Base-by-base conservation (phyloP, 768 basidiomycete genomes). In the Melanogaster broomeanus region DNA sequence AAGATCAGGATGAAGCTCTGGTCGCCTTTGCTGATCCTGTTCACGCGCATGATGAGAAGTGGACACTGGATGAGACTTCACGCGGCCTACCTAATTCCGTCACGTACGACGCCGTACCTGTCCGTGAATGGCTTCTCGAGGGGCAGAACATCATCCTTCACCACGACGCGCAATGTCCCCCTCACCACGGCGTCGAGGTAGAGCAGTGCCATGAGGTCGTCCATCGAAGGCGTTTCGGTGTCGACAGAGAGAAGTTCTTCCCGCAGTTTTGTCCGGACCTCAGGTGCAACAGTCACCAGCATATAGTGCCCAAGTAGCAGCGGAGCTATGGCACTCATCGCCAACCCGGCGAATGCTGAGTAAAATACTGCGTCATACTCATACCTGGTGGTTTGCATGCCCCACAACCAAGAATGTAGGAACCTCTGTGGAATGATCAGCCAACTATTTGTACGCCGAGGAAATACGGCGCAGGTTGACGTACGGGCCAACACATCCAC, bases 161-260 rank as follows among this genome's bases (percentile, higher is more conserved):
- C 68, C 1, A 80, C 77, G 10, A 74, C 81, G 66, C 12, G 76
- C 51, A 86, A 61, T 0, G 76, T 78, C 66, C 85, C 85, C 4
- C 80, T 76, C 1, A 85, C 75, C 11, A 85, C 76, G 24, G 71
- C 72, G 58, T 88, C 88, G 21, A 90, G 79, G 59, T 85, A 87
- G 0, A 82, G 77, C 2, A 91, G 69, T 4, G 76, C 70, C 48
- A 79, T 79, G 1, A 90, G 74, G 40, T 83, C 76, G 37, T 88
- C 87, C 81, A 88, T 87, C 3, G 75, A 75, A 1, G 85, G 85
- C 4, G 68, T 78, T 12, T 84, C 78, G 0, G 80, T 81, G 2
- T n/a, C n/a, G n/a, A n/a, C 70, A 54, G 13, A 83, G 67, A 0
- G 67, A 58, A 16, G 77, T 28, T n/a, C n/a, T n/a, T n/a, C n/a